Evolutionary conservation across 345 rosid species (phyloP).

Genomic region (Citrus reticulata): DNA sequence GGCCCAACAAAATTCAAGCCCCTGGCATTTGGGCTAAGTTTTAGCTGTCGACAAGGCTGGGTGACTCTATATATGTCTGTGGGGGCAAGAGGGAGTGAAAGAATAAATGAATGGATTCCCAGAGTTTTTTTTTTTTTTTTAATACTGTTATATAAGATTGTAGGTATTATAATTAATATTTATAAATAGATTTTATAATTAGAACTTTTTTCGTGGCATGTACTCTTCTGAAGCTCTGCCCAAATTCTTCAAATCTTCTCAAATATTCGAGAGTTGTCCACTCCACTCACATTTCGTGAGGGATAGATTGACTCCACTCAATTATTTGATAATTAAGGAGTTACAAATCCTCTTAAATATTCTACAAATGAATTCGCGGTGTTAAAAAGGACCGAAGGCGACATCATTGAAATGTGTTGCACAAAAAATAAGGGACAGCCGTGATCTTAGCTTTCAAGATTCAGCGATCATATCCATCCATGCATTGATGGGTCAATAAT

Average conservation of each 20-base stretch:
- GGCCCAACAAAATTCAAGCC: neutral
- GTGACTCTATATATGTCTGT: too few species aligned
- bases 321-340: too few species aligned
- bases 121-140: too few species aligned
- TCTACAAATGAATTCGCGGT: neutral
- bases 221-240: fast-evolving
- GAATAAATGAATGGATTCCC: neutral
- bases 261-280: too few species aligned
- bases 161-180: too few species aligned
- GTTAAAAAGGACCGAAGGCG: neutral
- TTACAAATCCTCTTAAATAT: too few species aligned
- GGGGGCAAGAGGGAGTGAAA: too few species aligned
- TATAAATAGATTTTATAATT: too few species aligned
- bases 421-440: neutral
- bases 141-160: fast-evolving
- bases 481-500: neutral
- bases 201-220: fast-evolving
- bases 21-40: neutral
- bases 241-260: fast-evolving
- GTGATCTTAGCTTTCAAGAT: neutral
- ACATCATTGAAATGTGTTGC: neutral
- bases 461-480: neutral
- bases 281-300: too few species aligned
- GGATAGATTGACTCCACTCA: fast-evolving
- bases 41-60: too few species aligned